Evolutionary conservation across 2,329 filamentous ascomycete species (phyloP).

Genomic region (Diaporthe helianthi): DNA sequence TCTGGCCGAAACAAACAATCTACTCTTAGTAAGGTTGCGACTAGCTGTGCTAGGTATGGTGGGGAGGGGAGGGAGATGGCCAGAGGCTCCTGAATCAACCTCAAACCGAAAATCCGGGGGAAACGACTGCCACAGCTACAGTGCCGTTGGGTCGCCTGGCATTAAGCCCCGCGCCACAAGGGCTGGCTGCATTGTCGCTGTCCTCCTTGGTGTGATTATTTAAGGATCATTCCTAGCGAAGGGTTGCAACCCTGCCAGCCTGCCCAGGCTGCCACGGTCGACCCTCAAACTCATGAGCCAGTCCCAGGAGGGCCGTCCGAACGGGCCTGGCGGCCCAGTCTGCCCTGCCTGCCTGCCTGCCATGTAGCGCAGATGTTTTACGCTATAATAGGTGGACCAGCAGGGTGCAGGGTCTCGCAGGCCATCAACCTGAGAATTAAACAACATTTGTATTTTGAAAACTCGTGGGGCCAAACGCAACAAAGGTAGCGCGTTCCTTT

Average conservation of each 20-base stretch:
- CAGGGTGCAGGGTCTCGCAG: slow-evolving; percentile 25
- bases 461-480: slow-evolving; percentile 15
- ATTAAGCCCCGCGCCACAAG: slow-evolving; percentile 15
- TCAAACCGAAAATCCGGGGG: slow-evolving; percentile 25
- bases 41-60: slow-evolving; percentile 19
- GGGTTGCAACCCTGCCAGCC: slow-evolving; percentile 11
- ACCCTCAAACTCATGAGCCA: neutral
- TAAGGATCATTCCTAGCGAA: neutral
- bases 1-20: slow-evolving; percentile 23
- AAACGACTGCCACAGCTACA: slow-evolving; percentile 23
- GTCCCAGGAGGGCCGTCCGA: slow-evolving; percentile 14
- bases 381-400: slow-evolving; percentile 11
- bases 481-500: slow-evolving; percentile 17
- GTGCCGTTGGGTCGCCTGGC: slow-evolving; percentile 6
- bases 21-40: slow-evolving; percentile 11
- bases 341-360: slow-evolving; percentile 5
- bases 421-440: slow-evolving; percentile 25
- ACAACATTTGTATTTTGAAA: slow-evolving; percentile 15
- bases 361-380: neutral
- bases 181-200: slow-evolving; percentile 9
- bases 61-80: slow-evolving; percentile 1
- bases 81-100: slow-evolving; percentile 12
- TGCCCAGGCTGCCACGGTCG: no score
- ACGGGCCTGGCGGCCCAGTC: slow-evolving; percentile 2
- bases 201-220: slow-evolving; percentile 9